A percentile compares a stretch with the other conserved stretches of the same genome.
Evolutionary conservation across 768 basidiomycete species (phyloP).

Genomic region (Kwoniella europaea): DNA sequence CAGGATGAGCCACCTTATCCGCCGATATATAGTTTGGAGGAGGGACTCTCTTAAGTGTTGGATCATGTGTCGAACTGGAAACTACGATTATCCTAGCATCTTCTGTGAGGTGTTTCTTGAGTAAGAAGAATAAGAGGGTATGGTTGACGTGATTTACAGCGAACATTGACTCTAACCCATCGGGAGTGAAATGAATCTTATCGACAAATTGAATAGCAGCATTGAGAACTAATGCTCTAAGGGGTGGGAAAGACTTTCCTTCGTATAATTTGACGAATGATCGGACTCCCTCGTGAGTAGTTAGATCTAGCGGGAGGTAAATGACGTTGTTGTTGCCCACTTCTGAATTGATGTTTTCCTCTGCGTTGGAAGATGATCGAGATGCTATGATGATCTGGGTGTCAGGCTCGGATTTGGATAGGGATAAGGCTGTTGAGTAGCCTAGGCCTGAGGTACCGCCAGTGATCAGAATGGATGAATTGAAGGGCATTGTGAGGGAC

Average conservation of each 20-base stretch:
- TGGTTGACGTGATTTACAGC: conserved; percentile 25
- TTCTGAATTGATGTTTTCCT: conserved; percentile 2
- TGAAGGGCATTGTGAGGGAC: conserved; percentile 6
- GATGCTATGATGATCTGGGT: conserved; percentile 10
- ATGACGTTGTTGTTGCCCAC: conserved; percentile 15
- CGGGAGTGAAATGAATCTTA: conserved; percentile 3
- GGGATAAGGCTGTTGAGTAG: conserved; percentile 11
- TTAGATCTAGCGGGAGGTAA: conserved; percentile 21
- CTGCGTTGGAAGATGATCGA: not conserved
- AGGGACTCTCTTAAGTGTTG: conserved; percentile 1
- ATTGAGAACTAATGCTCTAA: conserved; percentile 25
- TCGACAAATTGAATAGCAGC: conserved; percentile 16
- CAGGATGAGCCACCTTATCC: conserved; percentile 15
- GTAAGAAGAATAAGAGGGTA: conserved; percentile 31
- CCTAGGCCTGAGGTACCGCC: conserved; percentile 22
- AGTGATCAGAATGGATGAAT: conserved; percentile 22
- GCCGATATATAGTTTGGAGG: conserved; percentile 6
- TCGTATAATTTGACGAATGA: conserved; percentile 15
- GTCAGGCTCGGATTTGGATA: conserved; percentile 8
- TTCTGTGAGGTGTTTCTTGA: conserved; percentile 11
- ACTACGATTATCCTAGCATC: conserved; percentile 16
- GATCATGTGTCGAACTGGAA: conserved; percentile 20
- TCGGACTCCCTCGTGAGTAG: conserved; percentile 6
- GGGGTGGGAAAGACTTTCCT: conserved; percentile 5
- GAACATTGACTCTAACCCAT: conserved; percentile 25